Evolutionary conservation across 164 flowering plant genomes (phyloP).

Genomic region (Chimonanthus salicifolius): DNA sequence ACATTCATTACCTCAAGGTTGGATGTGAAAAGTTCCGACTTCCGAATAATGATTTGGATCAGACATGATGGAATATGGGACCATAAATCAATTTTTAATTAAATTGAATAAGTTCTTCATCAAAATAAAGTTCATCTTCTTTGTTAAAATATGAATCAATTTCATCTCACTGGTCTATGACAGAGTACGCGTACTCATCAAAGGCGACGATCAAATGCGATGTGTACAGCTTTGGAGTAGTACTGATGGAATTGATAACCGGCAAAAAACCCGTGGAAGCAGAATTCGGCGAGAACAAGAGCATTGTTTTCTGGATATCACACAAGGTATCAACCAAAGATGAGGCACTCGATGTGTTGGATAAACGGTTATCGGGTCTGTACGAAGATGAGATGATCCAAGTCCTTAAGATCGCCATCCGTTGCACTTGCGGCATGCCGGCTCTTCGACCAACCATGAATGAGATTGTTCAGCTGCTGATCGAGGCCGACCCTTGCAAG

Average conservation of each 20-base stretch:
- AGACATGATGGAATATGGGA: neutral
- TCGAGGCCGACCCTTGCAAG: constrained; percentile 77
- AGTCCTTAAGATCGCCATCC: constrained; percentile 67
- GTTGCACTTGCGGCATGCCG: constrained; percentile 62
- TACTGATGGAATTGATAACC: constrained; percentile 81
- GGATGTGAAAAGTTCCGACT: neutral
- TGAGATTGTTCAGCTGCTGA: constrained; percentile 76
- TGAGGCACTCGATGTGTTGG: constrained; percentile 65
- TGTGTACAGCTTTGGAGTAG: constrained; percentile 92
- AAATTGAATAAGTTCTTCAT: neutral
- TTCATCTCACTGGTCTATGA: constrained; percentile 1
- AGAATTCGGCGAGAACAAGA: constrained; percentile 89
- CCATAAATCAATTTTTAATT: neutral
- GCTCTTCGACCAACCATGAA: constrained; percentile 82
- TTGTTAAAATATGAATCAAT: neutral
- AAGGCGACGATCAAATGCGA: constrained; percentile 94
- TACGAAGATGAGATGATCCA: constrained; percentile 76
- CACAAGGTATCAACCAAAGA: constrained; percentile 76
- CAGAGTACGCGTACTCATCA: constrained; percentile 87
- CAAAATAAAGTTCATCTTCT: neutral
- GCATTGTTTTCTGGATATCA: constrained; percentile 74
- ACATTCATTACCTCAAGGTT: neutral
- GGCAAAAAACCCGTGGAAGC: constrained; percentile 89
- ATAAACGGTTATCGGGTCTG: constrained; percentile 47
- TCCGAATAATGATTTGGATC: neutral